phyloP scores from a whole-genome alignment of 169 alveolate species.

The Perkinsus olseni region DNA sequence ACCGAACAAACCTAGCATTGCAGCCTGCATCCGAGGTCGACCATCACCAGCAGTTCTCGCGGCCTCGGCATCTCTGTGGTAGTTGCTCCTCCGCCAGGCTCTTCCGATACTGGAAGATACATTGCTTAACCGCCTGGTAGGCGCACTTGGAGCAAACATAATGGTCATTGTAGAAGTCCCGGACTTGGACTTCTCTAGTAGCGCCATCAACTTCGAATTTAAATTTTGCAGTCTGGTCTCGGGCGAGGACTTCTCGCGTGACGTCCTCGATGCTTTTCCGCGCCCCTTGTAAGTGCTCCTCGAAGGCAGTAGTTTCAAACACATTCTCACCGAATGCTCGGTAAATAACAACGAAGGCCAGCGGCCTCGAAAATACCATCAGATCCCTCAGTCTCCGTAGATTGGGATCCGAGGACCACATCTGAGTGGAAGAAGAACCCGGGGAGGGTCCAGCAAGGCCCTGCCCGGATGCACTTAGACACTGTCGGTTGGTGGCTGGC shows the following conservation, averaged over 20 bases:
- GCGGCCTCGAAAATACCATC: background rate
- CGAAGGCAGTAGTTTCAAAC: background rate
- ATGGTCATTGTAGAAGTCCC: background rate
- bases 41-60: background rate
- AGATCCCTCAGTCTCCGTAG: background rate
- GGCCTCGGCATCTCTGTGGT: background rate
- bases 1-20: constrained; percentile 10
- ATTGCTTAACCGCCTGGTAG: constrained; percentile 8
- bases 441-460: background rate
- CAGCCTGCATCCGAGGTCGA: background rate
- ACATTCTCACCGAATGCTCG: background rate
- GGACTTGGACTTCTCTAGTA: background rate
- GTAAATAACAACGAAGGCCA: background rate
- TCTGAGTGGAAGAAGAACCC: background rate
- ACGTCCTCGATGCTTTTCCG: background rate
- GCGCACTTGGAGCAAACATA: constrained; percentile 18
- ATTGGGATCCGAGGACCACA: background rate
- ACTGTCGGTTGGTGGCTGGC: background rate
- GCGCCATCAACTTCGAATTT: background rate
- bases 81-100: background rate
- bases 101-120: constrained; percentile 27
- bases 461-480: background rate
- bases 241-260: background rate
- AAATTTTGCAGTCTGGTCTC: background rate
- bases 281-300: background rate